These are phyloP conservation scores for Cinnamomum micranthum DNA, from an alignment of 164 flowering plant genomes.

Conservation along the genomic window DNA sequence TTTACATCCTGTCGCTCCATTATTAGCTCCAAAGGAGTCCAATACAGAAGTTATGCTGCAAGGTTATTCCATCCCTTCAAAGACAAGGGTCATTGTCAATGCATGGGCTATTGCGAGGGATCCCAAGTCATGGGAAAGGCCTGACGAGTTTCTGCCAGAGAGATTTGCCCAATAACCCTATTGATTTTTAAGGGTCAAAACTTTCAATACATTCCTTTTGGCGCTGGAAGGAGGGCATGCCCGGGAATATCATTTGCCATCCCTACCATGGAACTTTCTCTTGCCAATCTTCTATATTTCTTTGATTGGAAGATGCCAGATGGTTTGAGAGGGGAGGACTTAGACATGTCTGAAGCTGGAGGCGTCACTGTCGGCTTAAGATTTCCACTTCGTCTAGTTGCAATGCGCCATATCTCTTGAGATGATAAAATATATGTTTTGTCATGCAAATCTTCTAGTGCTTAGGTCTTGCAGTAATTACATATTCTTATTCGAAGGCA, in stretches of 20 bases:
- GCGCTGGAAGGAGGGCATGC: constrained; percentile 4
- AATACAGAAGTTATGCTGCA: neutral
- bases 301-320: constrained; percentile 8
- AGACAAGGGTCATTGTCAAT: constrained; percentile 5
- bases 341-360: neutral
- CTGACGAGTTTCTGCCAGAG: constrained; percentile 6
- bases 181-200: constrained; percentile 5
- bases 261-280: neutral
- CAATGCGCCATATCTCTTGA: neutral
- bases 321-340: neutral
- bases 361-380: neutral
- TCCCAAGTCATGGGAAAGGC: constrained; percentile 5
- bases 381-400: neutral
- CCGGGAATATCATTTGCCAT: neutral
- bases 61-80: constrained; percentile 2
- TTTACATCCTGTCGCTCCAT: neutral
- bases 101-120: constrained; percentile 1
- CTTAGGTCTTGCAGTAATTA: too few relatives aligned
- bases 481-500: too few relatives aligned
- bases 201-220: constrained; percentile 5
- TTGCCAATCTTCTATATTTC: constrained; percentile 2
- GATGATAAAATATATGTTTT: neutral
- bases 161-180: constrained; percentile 1
- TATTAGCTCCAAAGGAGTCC: constrained; percentile 1
- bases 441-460: too few relatives aligned